Percentiles rank a stretch among this genome's conserved stretches.
Conservation (phyloP, 2,329 filamentous ascomycete genomes). For the Paecilomyces dactylethromorphus region DNA sequence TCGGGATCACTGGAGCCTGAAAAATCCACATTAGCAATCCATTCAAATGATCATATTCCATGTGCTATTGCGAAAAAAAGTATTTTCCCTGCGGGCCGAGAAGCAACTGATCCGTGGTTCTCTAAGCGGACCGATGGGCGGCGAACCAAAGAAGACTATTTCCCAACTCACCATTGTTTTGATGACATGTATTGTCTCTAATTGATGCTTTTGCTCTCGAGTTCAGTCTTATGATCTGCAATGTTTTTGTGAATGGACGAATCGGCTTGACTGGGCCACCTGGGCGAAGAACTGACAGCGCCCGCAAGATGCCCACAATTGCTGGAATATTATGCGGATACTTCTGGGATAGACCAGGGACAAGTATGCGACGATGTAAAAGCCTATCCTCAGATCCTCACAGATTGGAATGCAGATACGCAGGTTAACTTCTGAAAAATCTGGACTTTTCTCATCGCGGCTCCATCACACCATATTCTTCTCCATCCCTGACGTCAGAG, state of each 20-base stretch:
- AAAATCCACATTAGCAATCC: background rate
- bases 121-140: background rate
- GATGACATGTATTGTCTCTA: background rate
- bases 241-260: background rate
- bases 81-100: background rate
- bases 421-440: background rate
- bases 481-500: background rate
- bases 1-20: background rate
- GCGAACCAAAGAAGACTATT: background rate
- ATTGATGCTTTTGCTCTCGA: background rate
- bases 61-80: background rate
- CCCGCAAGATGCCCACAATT: background rate
- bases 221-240: background rate
- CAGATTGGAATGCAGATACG: background rate
- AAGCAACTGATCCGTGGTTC: background rate
- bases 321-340: background rate
- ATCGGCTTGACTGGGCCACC: background rate
- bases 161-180: background rate
- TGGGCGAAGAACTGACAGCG: background rate
- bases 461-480: background rate
- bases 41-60: background rate
- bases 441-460: background rate
- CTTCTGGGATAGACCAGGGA: background rate
- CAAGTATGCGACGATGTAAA: background rate
- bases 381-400: background rate